A percentile compares a stretch with the other conserved stretches of the same genome.
These are phyloP conservation scores for Colletotrichum sp. DNA, from an alignment of 2,329 filamentous ascomycete genomes.

Conservation along the genomic window DNA sequence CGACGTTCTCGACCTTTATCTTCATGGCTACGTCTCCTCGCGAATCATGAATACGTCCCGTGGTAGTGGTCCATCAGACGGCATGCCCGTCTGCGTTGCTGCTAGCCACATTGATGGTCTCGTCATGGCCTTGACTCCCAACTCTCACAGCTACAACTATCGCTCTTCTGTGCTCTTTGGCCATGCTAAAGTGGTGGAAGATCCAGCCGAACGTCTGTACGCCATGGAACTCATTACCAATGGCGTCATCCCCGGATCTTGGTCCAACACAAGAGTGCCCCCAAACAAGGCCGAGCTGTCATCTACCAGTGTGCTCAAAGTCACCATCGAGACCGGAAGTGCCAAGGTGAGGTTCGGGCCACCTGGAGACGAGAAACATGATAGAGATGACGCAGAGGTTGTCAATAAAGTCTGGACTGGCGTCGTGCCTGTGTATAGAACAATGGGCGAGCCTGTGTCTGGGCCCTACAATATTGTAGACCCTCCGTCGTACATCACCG, in stretches of 20 bases:
- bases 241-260: slow-evolving; percentile 71
- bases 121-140: slow-evolving; percentile 79
- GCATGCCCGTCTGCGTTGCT: slow-evolving; percentile 74
- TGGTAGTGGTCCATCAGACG: slow-evolving; percentile 36
- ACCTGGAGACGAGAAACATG: slow-evolving; percentile 59
- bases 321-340: slow-evolving; percentile 73
- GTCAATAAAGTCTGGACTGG: slow-evolving; percentile 58
- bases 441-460: slow-evolving; percentile 67
- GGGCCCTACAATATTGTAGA: slow-evolving; percentile 63
- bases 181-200: slow-evolving; percentile 70
- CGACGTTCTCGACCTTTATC: slow-evolving; percentile 76
- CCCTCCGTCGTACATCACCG: slow-evolving; percentile 61
- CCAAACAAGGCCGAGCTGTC: slow-evolving; percentile 77
- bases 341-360: slow-evolving; percentile 75
- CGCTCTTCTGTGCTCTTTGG: slow-evolving; percentile 82
- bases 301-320: slow-evolving; percentile 74
- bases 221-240: slow-evolving; percentile 83
- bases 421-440: slow-evolving; percentile 66
- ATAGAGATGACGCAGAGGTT: slow-evolving; percentile 48
- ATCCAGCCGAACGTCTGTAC: slow-evolving; percentile 73
- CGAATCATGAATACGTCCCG: slow-evolving; percentile 73
- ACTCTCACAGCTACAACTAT: slow-evolving; percentile 87
- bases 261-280: slow-evolving; percentile 71
- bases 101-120: slow-evolving; percentile 81
- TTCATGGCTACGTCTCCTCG: slow-evolving; percentile 84